Percentiles rank a stretch among this genome's conserved stretches.
Conservation (phyloP, 768 basidiomycete species). For the Lenzites betulinus region DNA sequence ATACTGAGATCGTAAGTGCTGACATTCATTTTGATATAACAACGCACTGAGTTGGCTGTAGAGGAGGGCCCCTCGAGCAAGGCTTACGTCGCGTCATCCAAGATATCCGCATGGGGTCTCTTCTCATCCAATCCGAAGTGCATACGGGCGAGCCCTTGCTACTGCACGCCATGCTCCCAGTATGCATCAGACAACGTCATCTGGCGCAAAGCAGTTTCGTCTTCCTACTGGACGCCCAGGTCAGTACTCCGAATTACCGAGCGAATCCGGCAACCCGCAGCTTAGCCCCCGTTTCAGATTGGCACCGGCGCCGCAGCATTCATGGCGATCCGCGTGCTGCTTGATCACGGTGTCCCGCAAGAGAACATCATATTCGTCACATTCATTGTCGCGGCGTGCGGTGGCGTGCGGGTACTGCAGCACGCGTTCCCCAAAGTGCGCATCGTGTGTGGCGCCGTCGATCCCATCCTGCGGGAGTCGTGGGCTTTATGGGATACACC, state of each 20-base stretch:
- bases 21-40: not conserved
- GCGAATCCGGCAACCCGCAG: not conserved
- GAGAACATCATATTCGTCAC: slow-evolving; percentile 88
- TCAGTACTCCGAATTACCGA: slow-evolving; percentile 24
- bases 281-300: slow-evolving; percentile 52
- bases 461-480: slow-evolving; percentile 72
- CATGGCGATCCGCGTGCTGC: slow-evolving; percentile 91
- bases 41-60: slow-evolving; percentile 31
- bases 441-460: slow-evolving; percentile 84
- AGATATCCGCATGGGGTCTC: slow-evolving; percentile 83
- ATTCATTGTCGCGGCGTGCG: slow-evolving; percentile 82
- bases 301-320: slow-evolving; percentile 91
- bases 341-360: slow-evolving; percentile 89
- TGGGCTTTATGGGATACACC: slow-evolving; percentile 43
- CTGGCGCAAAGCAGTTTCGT: slow-evolving; percentile 75
- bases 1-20: slow-evolving; percentile 80
- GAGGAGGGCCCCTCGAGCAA: slow-evolving; percentile 87
- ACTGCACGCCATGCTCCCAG: slow-evolving; percentile 79
- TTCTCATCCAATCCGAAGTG: slow-evolving; percentile 88
- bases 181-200: slow-evolving; percentile 64
- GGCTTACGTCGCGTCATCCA: slow-evolving; percentile 89
- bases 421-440: slow-evolving; percentile 84
- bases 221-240: slow-evolving; percentile 89
- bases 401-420: slow-evolving; percentile 76
- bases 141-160: slow-evolving; percentile 86